phyloP scores from a whole-genome alignment of 148 eudicot species.

The Vaccinium myrtillus region DNA sequence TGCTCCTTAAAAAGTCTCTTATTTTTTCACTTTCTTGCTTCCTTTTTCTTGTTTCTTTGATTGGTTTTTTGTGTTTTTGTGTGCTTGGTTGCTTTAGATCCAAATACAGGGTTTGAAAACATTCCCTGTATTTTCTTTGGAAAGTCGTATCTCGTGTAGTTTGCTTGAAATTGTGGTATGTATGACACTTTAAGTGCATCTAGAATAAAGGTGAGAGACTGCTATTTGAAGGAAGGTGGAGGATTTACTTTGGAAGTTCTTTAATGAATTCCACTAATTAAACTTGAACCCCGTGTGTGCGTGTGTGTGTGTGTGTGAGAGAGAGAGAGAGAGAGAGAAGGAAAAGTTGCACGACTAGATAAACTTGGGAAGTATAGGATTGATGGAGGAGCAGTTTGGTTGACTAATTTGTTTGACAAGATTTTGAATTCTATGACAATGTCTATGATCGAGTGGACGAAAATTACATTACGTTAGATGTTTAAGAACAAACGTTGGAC shows the following conservation, averaged over 20 bases:
- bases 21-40: neutral
- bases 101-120: neutral
- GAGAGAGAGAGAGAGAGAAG: too few relatives aligned
- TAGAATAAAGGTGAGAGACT: neutral
- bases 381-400: neutral
- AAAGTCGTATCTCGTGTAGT: neutral
- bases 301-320: too few relatives aligned
- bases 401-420: neutral
- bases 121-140: neutral
- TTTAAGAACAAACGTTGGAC: neutral
- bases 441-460: neutral
- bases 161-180: neutral
- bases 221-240: neutral
- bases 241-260: neutral
- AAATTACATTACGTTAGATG: neutral
- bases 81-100: slow-evolving; percentile 5
- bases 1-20: neutral
- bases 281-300: neutral
- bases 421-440: neutral
- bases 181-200: neutral
- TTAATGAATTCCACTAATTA: neutral
- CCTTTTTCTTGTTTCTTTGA: neutral
- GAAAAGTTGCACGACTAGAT: neutral
- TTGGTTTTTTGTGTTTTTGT: neutral
- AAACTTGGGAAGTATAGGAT: neutral